Evolutionary conservation across 2,329 filamentous ascomycete genomes (phyloP).

Genomic region (Thermothelomyces thermophilus): DNA sequence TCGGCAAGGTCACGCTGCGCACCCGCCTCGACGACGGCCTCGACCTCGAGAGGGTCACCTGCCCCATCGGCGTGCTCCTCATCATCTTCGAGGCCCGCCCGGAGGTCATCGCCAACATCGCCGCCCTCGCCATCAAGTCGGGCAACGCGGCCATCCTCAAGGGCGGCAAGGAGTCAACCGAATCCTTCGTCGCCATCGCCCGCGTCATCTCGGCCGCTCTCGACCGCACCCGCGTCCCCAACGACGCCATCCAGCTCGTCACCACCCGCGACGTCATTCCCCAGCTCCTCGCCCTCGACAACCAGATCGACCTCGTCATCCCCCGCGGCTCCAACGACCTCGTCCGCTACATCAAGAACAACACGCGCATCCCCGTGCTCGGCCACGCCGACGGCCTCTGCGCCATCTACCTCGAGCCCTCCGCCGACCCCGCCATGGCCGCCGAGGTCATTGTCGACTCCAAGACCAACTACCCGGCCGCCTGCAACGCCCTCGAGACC

Average conservation of each 20-base stretch:
- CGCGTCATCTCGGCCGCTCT: slow-evolving; percentile 76
- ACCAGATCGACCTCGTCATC: slow-evolving; percentile 89
- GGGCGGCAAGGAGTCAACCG: slow-evolving; percentile 90
- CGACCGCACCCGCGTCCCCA: slow-evolving; percentile 65
- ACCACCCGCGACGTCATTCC: slow-evolving; percentile 87
- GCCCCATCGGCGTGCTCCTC: slow-evolving; percentile 92
- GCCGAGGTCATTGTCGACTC: slow-evolving; percentile 77
- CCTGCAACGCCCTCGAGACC: slow-evolving; percentile 92
- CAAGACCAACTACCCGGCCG: slow-evolving; percentile 90
- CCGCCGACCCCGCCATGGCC: slow-evolving; percentile 67
- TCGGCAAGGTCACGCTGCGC: slow-evolving; percentile 76
- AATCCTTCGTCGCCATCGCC: slow-evolving; percentile 91
- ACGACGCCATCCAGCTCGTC: slow-evolving; percentile 85
- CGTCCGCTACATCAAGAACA: slow-evolving; percentile 80
- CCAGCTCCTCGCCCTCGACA: slow-evolving; percentile 77
- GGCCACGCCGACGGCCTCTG: slow-evolving; percentile 95
- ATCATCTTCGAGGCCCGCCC: slow-evolving; percentile 98
- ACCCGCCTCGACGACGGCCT: slow-evolving; percentile 84
- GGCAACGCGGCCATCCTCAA: slow-evolving; percentile 96
- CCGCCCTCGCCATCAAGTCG: slow-evolving; percentile 90
- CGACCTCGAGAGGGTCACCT: slow-evolving; percentile 78
- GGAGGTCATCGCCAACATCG: slow-evolving; percentile 97
- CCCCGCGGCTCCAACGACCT: slow-evolving; percentile 87
- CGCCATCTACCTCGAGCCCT: slow-evolving; percentile 73
- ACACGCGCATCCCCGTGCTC: slow-evolving; percentile 89